Conservation (phyloP, 768 basidiomycete species). For the Hygrocybe coccinea region DNA sequence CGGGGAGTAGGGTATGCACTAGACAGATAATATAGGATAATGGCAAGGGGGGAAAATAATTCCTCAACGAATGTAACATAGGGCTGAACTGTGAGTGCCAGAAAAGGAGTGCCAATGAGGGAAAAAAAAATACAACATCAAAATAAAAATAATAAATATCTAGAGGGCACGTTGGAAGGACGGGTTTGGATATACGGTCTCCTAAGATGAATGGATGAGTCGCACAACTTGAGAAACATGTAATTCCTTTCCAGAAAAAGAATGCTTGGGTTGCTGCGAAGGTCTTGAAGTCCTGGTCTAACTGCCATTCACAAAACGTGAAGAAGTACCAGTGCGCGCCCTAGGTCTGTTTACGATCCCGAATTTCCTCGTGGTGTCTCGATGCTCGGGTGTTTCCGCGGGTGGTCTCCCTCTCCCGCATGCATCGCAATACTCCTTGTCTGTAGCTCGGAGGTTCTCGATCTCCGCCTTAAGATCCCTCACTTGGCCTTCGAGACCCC, state of each 20-base stretch:
- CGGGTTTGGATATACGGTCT: background rate
- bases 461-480: slow-evolving; percentile 67
- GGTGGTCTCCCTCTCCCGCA: slow-evolving; percentile 52
- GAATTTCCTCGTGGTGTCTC: slow-evolving; percentile 17
- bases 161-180: background rate
- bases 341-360: slow-evolving; percentile 60
- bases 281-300: too few relatives aligned
- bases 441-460: slow-evolving; percentile 44
- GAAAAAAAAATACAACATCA: background rate
- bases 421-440: slow-evolving; percentile 43
- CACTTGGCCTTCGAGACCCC: slow-evolving; percentile 72
- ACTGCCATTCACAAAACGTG: slow-evolving; percentile 57
- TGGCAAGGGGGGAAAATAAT: background rate
- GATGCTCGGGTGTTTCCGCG: background rate
- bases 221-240: too few relatives aligned
- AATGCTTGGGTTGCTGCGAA: too few relatives aligned
- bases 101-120: background rate
- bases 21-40: background rate
- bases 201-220: too few relatives aligned
- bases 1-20: background rate
- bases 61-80: background rate
- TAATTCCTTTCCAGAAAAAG: too few relatives aligned
- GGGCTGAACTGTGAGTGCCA: background rate
- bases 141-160: background rate
- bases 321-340: slow-evolving; percentile 58